Conservation (phyloP, 176 grass and related monocot genomes). For the Echinochloa phyllopogon region DNA sequence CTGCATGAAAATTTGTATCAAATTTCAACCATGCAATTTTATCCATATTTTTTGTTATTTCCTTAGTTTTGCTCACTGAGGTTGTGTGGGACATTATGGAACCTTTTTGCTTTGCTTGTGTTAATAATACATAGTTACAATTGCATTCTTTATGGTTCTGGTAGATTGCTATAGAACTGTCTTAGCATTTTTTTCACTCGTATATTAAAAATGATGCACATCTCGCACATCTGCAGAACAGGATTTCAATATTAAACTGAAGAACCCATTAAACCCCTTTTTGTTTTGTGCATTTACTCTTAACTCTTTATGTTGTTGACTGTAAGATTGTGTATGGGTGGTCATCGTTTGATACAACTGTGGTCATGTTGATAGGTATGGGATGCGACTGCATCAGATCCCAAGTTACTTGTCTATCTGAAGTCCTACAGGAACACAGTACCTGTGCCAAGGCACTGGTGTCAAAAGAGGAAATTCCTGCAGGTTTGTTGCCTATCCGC, state of each 20-base stretch:
- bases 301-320: neutral
- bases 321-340: neutral
- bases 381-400: slow-evolving; percentile 86
- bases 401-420: slow-evolving; percentile 76
- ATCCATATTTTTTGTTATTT: neutral
- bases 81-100: neutral
- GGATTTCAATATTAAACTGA: neutral
- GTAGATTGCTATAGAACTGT: neutral
- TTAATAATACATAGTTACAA: neutral
- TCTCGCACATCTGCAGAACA: neutral
- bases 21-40: neutral
- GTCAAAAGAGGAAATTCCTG: slow-evolving; percentile 87
- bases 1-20: neutral
- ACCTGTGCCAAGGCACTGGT: slow-evolving; percentile 92
- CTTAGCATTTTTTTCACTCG: neutral
- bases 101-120: neutral
- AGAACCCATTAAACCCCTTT: neutral
- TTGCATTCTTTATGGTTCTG: neutral
- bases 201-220: neutral
- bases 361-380: slow-evolving; percentile 63
- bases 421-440: slow-evolving; percentile 93
- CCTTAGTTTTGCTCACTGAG: neutral
- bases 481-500: slow-evolving; percentile 77
- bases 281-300: neutral
- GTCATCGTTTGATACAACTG: neutral